Evolutionary conservation across 2,329 filamentous ascomycete genomes (phyloP), one percentile per base, ranked within the genome.

Genomic region (Sclerotinia trifoliorum): DNA sequence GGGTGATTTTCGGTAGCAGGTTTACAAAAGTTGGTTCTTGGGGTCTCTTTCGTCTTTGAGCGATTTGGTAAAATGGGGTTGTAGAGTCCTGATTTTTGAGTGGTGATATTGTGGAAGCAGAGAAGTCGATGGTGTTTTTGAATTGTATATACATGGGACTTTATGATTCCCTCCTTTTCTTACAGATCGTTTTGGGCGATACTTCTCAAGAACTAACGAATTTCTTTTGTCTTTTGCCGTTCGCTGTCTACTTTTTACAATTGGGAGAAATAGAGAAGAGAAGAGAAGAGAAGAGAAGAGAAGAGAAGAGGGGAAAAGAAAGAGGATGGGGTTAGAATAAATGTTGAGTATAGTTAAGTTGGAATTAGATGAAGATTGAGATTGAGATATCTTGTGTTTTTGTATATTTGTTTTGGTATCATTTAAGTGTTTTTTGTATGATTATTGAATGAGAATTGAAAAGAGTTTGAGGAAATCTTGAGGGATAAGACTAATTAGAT

Each of bases 11-110:
- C 19, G 49, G 49, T 65, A 19, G 62, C 39, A 29, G 62, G 62
- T 65, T n/a, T 13, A 54, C 11, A 55, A 65, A 65, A 65, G 48
- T 65, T 65, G 46, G 46, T 62, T 62, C 46, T 51, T 55, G 62
- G n/a, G 35, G 49, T 26, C 44, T 54, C 15, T 55, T 55, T 51
- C 21, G n/a, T 51, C 44, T 42, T 35, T 26, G 46, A 62, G 60
- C 29, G 60, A 62, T 51, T 62, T 62, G 46, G 13, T 62, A 39
- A 29, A 21, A 24, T 8, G 32, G 46, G 60, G 2, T 62, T 39
- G 60, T 51, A 26, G 29, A 51, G 60, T 62, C 46, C 46, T 39
- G 60, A 62, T 62, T 24, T 13, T 62, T 11, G 5, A 24, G 11
- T 19, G 29, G 49, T 51, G 29, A 24, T 49, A 3, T 48, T 32